Evolutionary conservation across 768 basidiomycete genomes (phyloP).

Genomic region (Lactarius vividus): DNA sequence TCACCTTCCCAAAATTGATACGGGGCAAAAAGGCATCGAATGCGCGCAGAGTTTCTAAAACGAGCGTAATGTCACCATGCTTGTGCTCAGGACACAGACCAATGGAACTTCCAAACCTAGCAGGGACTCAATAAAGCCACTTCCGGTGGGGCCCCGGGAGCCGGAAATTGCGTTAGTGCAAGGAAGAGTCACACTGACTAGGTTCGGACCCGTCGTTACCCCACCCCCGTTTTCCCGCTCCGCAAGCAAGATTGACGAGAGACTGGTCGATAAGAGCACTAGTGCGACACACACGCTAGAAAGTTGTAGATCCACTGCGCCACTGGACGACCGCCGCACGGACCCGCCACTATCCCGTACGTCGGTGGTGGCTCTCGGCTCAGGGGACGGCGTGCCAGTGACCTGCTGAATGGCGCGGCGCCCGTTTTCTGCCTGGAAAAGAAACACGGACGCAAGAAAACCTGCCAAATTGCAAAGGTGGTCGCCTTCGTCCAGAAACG

Average conservation of each 20-base stretch:
- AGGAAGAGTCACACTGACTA: constrained; percentile 15
- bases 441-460: constrained; percentile 15
- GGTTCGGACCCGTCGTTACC: neutral
- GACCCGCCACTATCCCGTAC: constrained; percentile 6
- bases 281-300: constrained; percentile 24
- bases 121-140: constrained; percentile 30
- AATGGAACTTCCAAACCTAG: constrained; percentile 26
- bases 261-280: constrained; percentile 21
- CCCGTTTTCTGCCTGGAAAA: constrained; percentile 7
- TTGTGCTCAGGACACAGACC: neutral
- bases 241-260: constrained; percentile 23
- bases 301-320: constrained; percentile 22
- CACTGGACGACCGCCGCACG: neutral
- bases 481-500: constrained; percentile 2
- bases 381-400: neutral
- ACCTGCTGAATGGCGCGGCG: constrained; percentile 22
- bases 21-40: constrained; percentile 82
- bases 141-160: constrained; percentile 12
- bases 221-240: constrained; percentile 15
- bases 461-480: constrained; percentile 5
- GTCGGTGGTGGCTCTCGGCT: neutral
- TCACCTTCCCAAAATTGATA: constrained; percentile 72
- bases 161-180: constrained; percentile 17
- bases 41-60: constrained; percentile 65
- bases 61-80: neutral